Evolutionary conservation across 495 filamentous ascomycete species (phyloP).

Genomic region (Aspergillus conjunctus): DNA sequence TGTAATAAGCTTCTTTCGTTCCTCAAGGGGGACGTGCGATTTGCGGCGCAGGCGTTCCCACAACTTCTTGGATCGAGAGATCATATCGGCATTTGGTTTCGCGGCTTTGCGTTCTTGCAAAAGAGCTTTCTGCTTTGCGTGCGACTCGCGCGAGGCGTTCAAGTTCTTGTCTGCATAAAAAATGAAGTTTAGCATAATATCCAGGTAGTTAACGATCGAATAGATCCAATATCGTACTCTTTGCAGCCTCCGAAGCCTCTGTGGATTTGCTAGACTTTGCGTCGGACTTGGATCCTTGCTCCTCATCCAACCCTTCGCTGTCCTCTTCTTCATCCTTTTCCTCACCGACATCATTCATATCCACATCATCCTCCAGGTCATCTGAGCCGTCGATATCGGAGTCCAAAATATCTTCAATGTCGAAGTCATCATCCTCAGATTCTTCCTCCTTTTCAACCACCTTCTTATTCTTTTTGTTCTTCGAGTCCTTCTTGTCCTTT

Average conservation of each 20-base stretch:
- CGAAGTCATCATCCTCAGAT: constrained; percentile 43
- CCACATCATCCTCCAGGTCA: constrained; percentile 37
- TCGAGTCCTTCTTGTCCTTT: constrained; percentile 40
- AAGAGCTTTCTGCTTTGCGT: constrained; percentile 88
- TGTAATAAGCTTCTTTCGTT: constrained; percentile 80
- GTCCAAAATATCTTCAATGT: constrained; percentile 47
- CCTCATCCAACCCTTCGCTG: constrained; percentile 30
- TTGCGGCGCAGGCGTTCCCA: constrained; percentile 94
- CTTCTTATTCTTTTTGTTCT: constrained; percentile 39
- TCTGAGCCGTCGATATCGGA: constrained; percentile 42
- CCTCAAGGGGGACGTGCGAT: constrained; percentile 82
- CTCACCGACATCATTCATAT: constrained; percentile 39
- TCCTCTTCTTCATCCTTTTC: constrained; percentile 33
- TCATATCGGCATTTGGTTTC: constrained; percentile 87
- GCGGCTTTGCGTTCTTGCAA: constrained; percentile 85
- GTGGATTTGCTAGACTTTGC: constrained; percentile 1
- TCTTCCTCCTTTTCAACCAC: constrained; percentile 33
- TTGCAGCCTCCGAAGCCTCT: constrained; percentile 23
- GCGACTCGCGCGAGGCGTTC: constrained; percentile 72
- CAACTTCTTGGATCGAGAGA: constrained; percentile 89
- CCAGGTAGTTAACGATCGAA: background rate
- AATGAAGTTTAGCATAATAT: constrained; percentile 14
- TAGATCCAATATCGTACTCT: constrained; percentile 32
- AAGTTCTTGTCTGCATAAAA: constrained; percentile 27
- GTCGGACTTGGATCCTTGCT: constrained; percentile 21